Conservation (phyloP, 1,139 yeast genomes). For the Pneumocystis murina region DNA sequence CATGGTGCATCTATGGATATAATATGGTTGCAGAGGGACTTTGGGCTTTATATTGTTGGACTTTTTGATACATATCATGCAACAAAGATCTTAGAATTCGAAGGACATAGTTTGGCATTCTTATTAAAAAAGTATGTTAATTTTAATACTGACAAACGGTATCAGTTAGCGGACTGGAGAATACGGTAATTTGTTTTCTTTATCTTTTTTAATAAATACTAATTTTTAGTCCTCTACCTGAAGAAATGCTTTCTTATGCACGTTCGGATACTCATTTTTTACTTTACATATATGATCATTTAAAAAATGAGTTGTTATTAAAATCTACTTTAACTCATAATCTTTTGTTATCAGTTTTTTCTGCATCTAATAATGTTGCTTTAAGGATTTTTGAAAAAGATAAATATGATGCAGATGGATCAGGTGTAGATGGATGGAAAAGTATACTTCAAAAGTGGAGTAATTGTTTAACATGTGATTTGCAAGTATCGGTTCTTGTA, state of each 20-base stretch:
- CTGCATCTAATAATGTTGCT: constrained; percentile 70
- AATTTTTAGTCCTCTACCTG: constrained; percentile 40
- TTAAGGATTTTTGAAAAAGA: constrained; percentile 53
- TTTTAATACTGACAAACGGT: constrained; percentile 82
- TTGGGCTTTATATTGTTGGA: constrained; percentile 80
- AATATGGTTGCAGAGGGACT: constrained; percentile 89
- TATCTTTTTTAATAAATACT: background rate
- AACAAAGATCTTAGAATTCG: constrained; percentile 58
- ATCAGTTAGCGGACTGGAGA: constrained; percentile 96
- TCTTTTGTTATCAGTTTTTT: constrained; percentile 43
- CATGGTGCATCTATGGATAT: constrained; percentile 98
- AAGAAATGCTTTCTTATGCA: constrained; percentile 73
- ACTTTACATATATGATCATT: constrained; percentile 60
- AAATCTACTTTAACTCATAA: constrained; percentile 22
- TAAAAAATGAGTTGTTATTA: constrained; percentile 47
- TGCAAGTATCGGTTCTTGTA: constrained; percentile 40
- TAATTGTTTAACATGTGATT: constrained; percentile 28
- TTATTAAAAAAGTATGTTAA: constrained; percentile 65
- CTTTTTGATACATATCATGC: constrained; percentile 91
- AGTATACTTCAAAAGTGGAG: constrained; percentile 51
- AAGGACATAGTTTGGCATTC: constrained; percentile 72
- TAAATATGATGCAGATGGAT: constrained; percentile 15
- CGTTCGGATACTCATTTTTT: constrained; percentile 90
- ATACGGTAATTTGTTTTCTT: constrained; percentile 29
- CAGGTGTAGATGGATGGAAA: constrained; percentile 19